A percentile compares a stretch with the other conserved stretches of the same genome.
phyloP scores from a whole-genome alignment of 2,329 filamentous ascomycete genomes.

The Neonectria hederae region DNA sequence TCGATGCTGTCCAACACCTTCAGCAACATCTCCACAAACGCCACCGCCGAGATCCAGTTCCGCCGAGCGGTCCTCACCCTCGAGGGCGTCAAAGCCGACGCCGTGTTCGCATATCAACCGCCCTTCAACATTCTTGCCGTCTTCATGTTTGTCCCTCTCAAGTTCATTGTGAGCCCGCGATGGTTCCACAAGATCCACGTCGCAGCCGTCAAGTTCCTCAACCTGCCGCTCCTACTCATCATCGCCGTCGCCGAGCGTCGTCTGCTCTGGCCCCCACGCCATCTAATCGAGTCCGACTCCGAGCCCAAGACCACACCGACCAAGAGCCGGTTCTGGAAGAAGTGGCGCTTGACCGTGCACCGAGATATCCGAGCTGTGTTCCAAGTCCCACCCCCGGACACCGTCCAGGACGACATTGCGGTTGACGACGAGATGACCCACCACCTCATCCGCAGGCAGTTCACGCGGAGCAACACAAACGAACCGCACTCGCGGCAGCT shows the following conservation, averaged over 20 bases:
- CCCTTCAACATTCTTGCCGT: slow-evolving; percentile 86
- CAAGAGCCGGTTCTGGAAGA: slow-evolving; percentile 69
- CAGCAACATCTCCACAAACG: slow-evolving; percentile 78
- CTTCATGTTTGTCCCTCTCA: slow-evolving; percentile 77
- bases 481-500: slow-evolving; percentile 47
- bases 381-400: slow-evolving; percentile 73
- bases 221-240: slow-evolving; percentile 76
- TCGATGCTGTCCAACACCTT: slow-evolving; percentile 90
- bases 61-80: slow-evolving; percentile 82
- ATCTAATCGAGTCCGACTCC: slow-evolving; percentile 21
- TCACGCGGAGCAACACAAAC: slow-evolving; percentile 56
- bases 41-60: slow-evolving; percentile 85
- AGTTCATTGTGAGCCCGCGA: slow-evolving; percentile 78
- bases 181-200: slow-evolving; percentile 95
- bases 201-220: slow-evolving; percentile 75
- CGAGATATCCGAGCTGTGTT: slow-evolving; percentile 79
- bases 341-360: slow-evolving; percentile 74
- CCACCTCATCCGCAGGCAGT: slow-evolving; percentile 67
- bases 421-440: slow-evolving; percentile 68
- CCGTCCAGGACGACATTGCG: slow-evolving; percentile 64
- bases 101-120: slow-evolving; percentile 83
- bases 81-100: slow-evolving; percentile 86
- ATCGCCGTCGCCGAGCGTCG: slow-evolving; percentile 77
- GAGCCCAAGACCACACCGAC: slow-evolving; percentile 36
- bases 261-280: slow-evolving; percentile 65